Conservation (phyloP, 306 rosid species). For the Trifolium subterraneum region DNA sequence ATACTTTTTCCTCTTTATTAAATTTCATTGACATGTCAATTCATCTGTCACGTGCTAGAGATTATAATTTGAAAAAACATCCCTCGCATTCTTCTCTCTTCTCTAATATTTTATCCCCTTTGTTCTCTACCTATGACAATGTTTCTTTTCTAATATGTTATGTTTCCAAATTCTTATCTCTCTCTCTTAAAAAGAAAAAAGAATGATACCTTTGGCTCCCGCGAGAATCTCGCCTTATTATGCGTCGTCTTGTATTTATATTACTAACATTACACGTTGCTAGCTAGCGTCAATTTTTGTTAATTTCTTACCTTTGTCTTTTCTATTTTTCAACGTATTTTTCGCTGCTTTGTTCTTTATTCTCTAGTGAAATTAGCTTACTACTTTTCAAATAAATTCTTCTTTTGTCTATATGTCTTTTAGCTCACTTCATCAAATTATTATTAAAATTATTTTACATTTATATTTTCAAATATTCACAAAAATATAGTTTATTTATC, state of each 20-base stretch:
- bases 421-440: neutral
- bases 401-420: neutral
- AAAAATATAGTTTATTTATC: no score
- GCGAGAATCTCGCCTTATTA: conserved; percentile 74
- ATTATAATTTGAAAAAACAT: conserved; percentile 30
- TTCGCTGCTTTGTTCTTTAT: conserved; percentile 16
- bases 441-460: no score
- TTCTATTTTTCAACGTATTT: conserved; percentile 4
- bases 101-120: conserved; percentile 40
- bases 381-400: neutral
- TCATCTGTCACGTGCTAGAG: conserved; percentile 47
- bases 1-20: neutral
- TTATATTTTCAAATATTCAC: no score
- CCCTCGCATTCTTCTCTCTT: conserved; percentile 6
- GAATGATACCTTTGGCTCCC: conserved; percentile 57
- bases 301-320: conserved; percentile 49
- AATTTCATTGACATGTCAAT: conserved; percentile 45
- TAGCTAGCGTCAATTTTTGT: conserved; percentile 39
- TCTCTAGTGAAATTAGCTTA: conserved; percentile 9
- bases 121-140: conserved; percentile 48
- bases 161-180: conserved; percentile 32
- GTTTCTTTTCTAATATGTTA: conserved; percentile 40
- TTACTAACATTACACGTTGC: conserved; percentile 39
- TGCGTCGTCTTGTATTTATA: conserved; percentile 49
- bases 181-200: conserved; percentile 15